Percentiles rank a stretch among this genome's conserved stretches.
phyloP scores from a whole-genome alignment of 306 rosid species.

The Rosa lucieae region DNA sequence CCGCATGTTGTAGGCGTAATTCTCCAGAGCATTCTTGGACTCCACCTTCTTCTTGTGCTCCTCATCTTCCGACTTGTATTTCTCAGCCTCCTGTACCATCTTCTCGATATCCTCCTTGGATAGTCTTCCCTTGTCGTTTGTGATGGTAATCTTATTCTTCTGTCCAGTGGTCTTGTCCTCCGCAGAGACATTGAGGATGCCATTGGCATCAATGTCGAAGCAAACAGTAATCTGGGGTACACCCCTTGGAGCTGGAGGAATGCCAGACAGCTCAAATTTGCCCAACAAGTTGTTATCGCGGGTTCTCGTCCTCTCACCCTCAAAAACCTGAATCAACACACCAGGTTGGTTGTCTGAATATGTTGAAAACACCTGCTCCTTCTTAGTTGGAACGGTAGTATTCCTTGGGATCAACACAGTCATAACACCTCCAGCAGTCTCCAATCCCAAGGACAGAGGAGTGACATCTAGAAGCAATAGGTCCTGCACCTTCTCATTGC shows the following conservation, averaged over 20 bases:
- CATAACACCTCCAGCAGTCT: slow-evolving; percentile 6
- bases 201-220: neutral
- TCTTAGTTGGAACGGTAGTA: neutral
- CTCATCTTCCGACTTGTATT: neutral
- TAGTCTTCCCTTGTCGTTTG: neutral
- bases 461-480: neutral
- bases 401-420: neutral
- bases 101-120: neutral
- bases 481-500: slow-evolving; percentile 10
- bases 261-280: slow-evolving; percentile 4
- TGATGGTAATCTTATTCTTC: slow-evolving; percentile 8
- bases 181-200: neutral
- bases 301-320: slow-evolving; percentile 1
- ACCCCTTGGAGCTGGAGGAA: slow-evolving; percentile 7
- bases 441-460: slow-evolving; percentile 3
- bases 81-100: slow-evolving; percentile 6
- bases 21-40: slow-evolving; percentile 2
- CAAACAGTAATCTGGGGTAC: neutral
- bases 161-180: slow-evolving; percentile 1
- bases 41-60: slow-evolving; percentile 3
- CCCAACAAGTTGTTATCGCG: neutral
- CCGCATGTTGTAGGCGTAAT: slow-evolving; percentile 2
- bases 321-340: slow-evolving; percentile 1
- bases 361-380: slow-evolving; percentile 1
- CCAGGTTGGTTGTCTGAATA: neutral